Base-by-base conservation (phyloP, 2,329 filamentous ascomycete species). In the Exophiala sp. region DNA sequence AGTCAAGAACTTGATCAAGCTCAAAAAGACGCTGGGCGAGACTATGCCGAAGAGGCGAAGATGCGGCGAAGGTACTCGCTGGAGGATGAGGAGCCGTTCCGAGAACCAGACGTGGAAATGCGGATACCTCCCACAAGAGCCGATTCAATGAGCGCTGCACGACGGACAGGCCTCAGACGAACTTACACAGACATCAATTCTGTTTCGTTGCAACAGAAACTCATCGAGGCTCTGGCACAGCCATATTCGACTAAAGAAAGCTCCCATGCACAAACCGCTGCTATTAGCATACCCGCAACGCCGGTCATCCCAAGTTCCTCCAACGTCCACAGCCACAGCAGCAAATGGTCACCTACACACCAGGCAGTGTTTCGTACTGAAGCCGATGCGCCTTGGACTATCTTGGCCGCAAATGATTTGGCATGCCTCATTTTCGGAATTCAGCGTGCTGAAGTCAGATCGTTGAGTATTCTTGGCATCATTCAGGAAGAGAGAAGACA, bases 361-460 rank as follows among this genome's bases (percentile, higher is more conserved):
- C 94, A 99, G 70, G 94, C 94, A 49, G 96, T 99, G 53, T 99
- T 99, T 69, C 95, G 92, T 6, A 99, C 94, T n/a, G 89, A 95
- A 70, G 81, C 88, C 11, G 85, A 87, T 60, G 82, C 89, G 7
- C 94, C 92, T 2, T 99, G 91, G 88, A 99, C 92, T 1, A 96
- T 99, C 55, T 82, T 96, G 49, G 89, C 94, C 2, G 94, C 94
- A 46, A 99, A 99, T 68, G 94, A 99, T 68, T 78, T 99, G 45
- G 94, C 94, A 14, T 99, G 94, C 71, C 78, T 99, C 40, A 87
- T 97, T n/a, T 99, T 97, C 73, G 94, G 94, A n/a, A 90, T 99
- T 8, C 96, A 91, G n/a, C 89, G 90, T 66, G 89, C 89, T 3
- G 94, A 99, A 71, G 89, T 99, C 20, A 85, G 91, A 51, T 96